A percentile compares a stretch with the other conserved stretches of the same genome.
phyloP scores from a whole-genome alignment of 2,329 filamentous ascomycete genomes.

The Venturia nashicola region DNA sequence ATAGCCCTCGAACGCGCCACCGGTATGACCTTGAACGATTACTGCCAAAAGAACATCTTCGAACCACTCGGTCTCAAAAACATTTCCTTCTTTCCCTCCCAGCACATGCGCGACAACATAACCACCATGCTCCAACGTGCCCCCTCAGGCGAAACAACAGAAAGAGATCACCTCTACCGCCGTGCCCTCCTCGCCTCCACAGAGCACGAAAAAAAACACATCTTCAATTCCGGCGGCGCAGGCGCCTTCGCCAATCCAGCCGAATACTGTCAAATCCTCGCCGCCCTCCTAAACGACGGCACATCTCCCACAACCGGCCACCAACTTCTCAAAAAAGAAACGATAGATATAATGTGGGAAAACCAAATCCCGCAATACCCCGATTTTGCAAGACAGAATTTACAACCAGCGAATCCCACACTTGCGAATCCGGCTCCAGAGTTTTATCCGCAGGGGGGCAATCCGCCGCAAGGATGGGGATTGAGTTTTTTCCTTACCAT shows the following conservation, averaged over 20 bases:
- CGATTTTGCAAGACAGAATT: conserved; percentile 33
- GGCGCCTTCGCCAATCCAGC: conserved; percentile 47
- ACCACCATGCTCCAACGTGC: conserved; percentile 8
- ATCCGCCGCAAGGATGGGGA: conserved; percentile 52
- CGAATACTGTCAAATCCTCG: conserved; percentile 50
- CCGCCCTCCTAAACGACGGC: conserved; percentile 52
- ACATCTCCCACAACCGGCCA: conserved; percentile 43
- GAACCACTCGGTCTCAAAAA: conserved; percentile 29
- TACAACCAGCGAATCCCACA: conserved; percentile 30
- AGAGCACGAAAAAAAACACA: conserved; percentile 28
- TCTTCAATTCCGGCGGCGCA: conserved; percentile 49
- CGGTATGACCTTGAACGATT: conserved; percentile 30
- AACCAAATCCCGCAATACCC: conserved; percentile 49
- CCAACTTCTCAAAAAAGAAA: conserved; percentile 42
- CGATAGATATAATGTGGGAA: conserved; percentile 51
- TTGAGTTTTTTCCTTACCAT: conserved; percentile 44
- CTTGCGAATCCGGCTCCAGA: conserved; percentile 32
- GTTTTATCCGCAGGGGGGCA: conserved; percentile 34
- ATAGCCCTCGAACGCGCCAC: conserved; percentile 34
- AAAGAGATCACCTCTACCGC: conserved; percentile 39
- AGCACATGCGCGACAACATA: conserved; percentile 5
- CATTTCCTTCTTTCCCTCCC: conserved; percentile 9
- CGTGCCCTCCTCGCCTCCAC: conserved; percentile 33
- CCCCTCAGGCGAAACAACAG: conserved; percentile 24
- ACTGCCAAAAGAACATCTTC: conserved; percentile 35